phyloP scores from a whole-genome alignment of 2,329 filamentous ascomycete species.

The Epichloe typhina region DNA sequence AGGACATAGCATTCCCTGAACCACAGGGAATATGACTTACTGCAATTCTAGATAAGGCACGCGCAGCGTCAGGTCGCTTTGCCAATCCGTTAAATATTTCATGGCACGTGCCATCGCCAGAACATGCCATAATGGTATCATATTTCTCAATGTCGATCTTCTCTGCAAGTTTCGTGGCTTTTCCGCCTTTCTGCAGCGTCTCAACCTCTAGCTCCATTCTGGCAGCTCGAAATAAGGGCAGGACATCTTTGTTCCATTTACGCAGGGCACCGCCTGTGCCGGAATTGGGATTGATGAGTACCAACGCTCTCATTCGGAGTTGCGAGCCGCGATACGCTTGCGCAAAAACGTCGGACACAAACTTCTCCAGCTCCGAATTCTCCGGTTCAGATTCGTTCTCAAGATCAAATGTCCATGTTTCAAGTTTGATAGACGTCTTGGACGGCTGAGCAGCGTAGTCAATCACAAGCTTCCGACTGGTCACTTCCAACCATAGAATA shows the following conservation, averaged over 20 bases:
- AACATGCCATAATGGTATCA: constrained; percentile 80
- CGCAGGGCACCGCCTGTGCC: constrained; percentile 66
- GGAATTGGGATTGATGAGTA: constrained; percentile 83
- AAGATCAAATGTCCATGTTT: constrained; percentile 43
- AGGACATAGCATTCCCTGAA: constrained; percentile 85
- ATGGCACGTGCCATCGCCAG: constrained; percentile 81
- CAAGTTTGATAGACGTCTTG: constrained; percentile 46
- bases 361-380: constrained; percentile 36
- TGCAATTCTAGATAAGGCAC: constrained; percentile 63
- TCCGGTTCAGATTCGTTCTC: constrained; percentile 10
- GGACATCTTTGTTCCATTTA: constrained; percentile 61
- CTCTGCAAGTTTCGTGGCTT: constrained; percentile 66
- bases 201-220: constrained; percentile 63
- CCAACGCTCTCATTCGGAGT: constrained; percentile 64
- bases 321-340: constrained; percentile 58
- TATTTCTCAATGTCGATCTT: constrained; percentile 65
- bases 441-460: constrained; percentile 53
- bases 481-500: constrained; percentile 66
- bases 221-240: constrained; percentile 73
- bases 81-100: constrained; percentile 92
- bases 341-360: constrained; percentile 51
- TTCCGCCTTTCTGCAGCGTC: constrained; percentile 56
- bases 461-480: constrained; percentile 49
- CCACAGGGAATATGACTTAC: constrained; percentile 84
- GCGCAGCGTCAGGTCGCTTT: constrained; percentile 58